A percentile compares a stretch with the other conserved stretches of the same genome.
Evolutionary conservation across 1,284 basidiomycete genomes (phyloP).

Genomic region (Sporisorium scitamineum): DNA sequence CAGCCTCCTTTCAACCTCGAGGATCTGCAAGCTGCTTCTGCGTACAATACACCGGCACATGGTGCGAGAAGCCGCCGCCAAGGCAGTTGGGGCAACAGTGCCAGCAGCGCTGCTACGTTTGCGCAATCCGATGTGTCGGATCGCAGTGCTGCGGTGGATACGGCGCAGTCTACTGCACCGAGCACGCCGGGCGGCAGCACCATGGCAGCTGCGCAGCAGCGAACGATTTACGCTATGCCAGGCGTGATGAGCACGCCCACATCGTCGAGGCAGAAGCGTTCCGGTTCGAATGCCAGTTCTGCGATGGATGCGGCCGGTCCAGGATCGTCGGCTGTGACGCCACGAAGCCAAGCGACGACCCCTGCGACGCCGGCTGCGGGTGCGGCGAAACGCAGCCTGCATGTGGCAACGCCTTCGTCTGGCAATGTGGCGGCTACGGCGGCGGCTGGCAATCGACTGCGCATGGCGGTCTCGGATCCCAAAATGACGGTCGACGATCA

Average conservation of each 20-base stretch:
- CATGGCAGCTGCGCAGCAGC: conserved; percentile 3
- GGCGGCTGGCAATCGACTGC: conserved; percentile 26
- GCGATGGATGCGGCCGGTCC: conserved; percentile 13
- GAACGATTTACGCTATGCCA: conserved; percentile 15
- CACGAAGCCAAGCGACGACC: conserved; percentile 30
- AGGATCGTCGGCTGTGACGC: conserved; percentile 15
- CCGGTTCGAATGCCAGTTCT: conserved; percentile 39
- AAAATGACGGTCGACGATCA: conserved; percentile 53
- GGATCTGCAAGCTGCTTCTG: conserved; percentile 41
- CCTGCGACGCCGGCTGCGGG: conserved; percentile 23
- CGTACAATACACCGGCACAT: conserved; percentile 35
- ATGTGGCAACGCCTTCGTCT: conserved; percentile 13
- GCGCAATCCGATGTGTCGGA: conserved; percentile 32
- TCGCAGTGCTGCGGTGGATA: conserved; percentile 19
- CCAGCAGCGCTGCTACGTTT: conserved; percentile 34
- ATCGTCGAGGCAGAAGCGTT: conserved; percentile 38
- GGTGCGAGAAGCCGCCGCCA: conserved; percentile 24
- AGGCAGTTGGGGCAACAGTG: conserved; percentile 30
- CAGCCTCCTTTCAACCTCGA: conserved; percentile 47
- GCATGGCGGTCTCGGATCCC: conserved; percentile 24
- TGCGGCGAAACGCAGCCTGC: conserved; percentile 9
- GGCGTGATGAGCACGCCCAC: conserved; percentile 36
- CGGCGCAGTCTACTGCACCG: conserved; percentile 21
- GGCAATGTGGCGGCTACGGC: conserved; percentile 17
- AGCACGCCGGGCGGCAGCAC: conserved; percentile 29